phyloP scores from a whole-genome alignment of 371 early-diverging fungal genomes.

The Funneliformis caledonium region DNA sequence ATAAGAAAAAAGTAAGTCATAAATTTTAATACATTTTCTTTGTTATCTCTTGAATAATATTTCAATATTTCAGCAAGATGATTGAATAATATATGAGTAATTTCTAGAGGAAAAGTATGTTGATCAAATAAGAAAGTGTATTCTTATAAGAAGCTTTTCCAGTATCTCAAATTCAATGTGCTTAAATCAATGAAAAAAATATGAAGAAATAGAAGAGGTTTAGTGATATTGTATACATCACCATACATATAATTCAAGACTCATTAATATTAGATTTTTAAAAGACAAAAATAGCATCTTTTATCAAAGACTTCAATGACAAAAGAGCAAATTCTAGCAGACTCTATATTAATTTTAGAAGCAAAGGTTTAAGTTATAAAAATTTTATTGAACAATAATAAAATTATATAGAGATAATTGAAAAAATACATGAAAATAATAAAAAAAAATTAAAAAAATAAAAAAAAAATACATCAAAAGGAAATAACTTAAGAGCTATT shows the following conservation, averaged over 20 bases:
- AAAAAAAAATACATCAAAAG: too few relatives aligned
- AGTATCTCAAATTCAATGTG: conserved; percentile 50
- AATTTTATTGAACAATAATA: too few relatives aligned
- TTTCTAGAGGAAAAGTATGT: conserved; percentile 60
- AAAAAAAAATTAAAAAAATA: too few relatives aligned
- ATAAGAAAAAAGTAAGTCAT: conserved; percentile 59
- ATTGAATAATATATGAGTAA: conserved; percentile 63
- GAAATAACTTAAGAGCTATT: too few relatives aligned
- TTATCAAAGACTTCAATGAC: conserved; percentile 53
- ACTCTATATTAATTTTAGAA: conserved; percentile 90
- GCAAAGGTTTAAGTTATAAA: conserved; percentile 72
- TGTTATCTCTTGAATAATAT: conserved; percentile 59
- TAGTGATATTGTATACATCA: conserved; percentile 53
- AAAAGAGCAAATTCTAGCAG: conserved; percentile 67
- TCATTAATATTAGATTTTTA: too few relatives aligned
- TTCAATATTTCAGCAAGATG: conserved; percentile 67
- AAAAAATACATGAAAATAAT: too few relatives aligned
- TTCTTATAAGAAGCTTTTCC: conserved; percentile 52
- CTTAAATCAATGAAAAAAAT: conserved; percentile 62
- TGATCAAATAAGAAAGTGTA: conserved; percentile 59
- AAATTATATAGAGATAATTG: too few relatives aligned
- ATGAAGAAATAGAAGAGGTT: conserved; percentile 61
- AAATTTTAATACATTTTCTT: conserved; percentile 51
- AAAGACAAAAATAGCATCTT: conserved; percentile 18
- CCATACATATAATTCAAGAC: conserved; percentile 54